Evolutionary conservation across 2,329 filamentous ascomycete genomes (phyloP), one percentile per base, ranked within the genome.

Genomic region (Colletotrichum plurivorum): DNA sequence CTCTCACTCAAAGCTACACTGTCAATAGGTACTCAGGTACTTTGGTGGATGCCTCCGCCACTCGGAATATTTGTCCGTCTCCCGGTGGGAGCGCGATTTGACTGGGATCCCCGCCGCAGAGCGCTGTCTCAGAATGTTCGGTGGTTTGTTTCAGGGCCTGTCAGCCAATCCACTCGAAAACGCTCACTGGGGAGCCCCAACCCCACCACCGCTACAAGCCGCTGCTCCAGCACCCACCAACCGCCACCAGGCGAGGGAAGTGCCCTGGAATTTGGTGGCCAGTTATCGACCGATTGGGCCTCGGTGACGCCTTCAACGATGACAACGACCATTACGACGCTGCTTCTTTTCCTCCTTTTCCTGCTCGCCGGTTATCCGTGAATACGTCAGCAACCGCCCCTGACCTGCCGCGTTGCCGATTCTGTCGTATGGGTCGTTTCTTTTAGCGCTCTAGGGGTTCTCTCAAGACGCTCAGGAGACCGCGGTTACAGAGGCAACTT

Each of bases 101-200:
- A 45, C 51, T 16, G 36, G 66, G 55, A 55, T 66, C 18, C 18
- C 48, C 49, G 61, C 45, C 55, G 49, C 62, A 36, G 43, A 45
- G 56, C 16, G 49, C 36, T 41, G 66, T 69, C 66, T 69, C 66
- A 61, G 66, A 66, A 55, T 48, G 16, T 27, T 46, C 41, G 22
- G 66, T 60, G 51, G 51, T 31, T 22, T 43, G 66, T 69, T 69
- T 69, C 66, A 69, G 66, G 66, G 62, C 55, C 62, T 59, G 61
- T 51, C 55, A 43, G 48, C 46, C 46, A 43, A 41, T 43, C 60
- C 66, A 69, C 48, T 68, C 43, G 41, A 41, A 43, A 16, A 45
- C 39, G 46, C 5, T 39, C 20, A 49, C 48, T n/a, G 13, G n/a
- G 49, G 41, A 48, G 22, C 22, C 22, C 22, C 22, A 22, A 18